Percentiles rank a stretch among this genome's conserved stretches.
Evolutionary conservation across 495 filamentous ascomycete genomes (phyloP).

Genomic region (Aspergillus cristatus): DNA sequence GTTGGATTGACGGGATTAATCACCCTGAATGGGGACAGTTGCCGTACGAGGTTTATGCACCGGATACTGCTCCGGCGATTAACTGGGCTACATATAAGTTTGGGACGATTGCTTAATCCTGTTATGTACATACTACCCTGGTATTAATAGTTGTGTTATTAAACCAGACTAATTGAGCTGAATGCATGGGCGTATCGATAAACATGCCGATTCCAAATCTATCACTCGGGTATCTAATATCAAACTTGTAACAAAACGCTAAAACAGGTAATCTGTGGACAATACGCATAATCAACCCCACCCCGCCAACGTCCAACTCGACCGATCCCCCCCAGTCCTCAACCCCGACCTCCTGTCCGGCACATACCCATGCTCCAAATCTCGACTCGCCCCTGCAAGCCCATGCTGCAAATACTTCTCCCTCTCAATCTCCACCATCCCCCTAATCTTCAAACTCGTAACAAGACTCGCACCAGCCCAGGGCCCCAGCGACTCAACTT

Average conservation of each 20-base stretch:
- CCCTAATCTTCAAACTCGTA: slow-evolving; percentile 65
- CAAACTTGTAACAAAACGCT: no score
- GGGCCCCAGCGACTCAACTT: slow-evolving; percentile 72
- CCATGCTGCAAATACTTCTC: slow-evolving; percentile 78
- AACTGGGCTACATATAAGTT: slow-evolving; percentile 61
- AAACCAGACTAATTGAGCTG: no score
- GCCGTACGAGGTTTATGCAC: slow-evolving; percentile 50
- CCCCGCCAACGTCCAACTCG: slow-evolving; percentile 69
- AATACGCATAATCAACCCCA: slow-evolving; percentile 48
- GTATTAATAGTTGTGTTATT: not conserved
- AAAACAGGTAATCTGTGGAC: no score
- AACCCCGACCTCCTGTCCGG: slow-evolving; percentile 45
- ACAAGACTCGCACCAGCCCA: slow-evolving; percentile 86
- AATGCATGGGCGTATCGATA: no score
- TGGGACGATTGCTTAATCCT: slow-evolving; percentile 14
- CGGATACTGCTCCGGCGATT: slow-evolving; percentile 51
- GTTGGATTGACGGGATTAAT: slow-evolving; percentile 76
- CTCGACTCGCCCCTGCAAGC: slow-evolving; percentile 56
- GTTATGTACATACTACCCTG: slow-evolving; percentile 4
- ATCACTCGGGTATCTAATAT: no score
- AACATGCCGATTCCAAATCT: no score
- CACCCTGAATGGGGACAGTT: slow-evolving; percentile 65
- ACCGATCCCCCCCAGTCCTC: slow-evolving; percentile 46
- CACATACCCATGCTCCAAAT: slow-evolving; percentile 44
- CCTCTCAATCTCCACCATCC: slow-evolving; percentile 73